A percentile compares a stretch with the other conserved stretches of the same genome.
Evolutionary conservation across 1,284 basidiomycete genomes (phyloP).

Genomic region (Trichosporon asahii): DNA sequence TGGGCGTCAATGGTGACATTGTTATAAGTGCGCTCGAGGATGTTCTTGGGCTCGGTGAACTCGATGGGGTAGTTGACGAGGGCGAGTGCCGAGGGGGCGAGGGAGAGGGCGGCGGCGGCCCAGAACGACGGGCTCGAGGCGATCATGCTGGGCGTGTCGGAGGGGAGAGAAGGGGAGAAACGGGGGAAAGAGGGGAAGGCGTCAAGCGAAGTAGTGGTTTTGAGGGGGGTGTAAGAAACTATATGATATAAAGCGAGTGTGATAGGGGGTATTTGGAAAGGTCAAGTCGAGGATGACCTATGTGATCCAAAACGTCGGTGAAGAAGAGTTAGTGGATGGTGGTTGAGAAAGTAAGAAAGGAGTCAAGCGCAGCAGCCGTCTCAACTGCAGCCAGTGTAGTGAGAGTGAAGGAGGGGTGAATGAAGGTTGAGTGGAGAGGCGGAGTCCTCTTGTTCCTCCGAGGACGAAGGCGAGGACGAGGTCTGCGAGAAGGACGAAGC

Average conservation of each 20-base stretch:
- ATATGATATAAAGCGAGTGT: not conserved
- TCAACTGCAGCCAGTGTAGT: not conserved
- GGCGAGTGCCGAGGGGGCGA: constrained; percentile 11
- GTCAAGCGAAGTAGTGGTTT: not conserved
- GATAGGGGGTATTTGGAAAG: not conserved
- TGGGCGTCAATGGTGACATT: constrained; percentile 14
- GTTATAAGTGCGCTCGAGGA: constrained; percentile 18
- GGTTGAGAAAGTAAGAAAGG: not conserved
- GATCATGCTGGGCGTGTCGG: not conserved
- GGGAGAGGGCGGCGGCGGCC: constrained; percentile 14
- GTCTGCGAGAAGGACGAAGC: not conserved
- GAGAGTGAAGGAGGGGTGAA: not conserved
- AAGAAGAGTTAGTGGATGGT: not conserved
- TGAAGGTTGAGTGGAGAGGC: not conserved
- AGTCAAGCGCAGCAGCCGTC: not conserved
- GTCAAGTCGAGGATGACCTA: not conserved
- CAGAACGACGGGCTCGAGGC: not conserved
- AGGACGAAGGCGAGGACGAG: not conserved
- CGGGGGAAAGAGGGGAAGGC: not conserved
- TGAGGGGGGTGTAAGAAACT: not conserved
- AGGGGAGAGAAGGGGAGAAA: too few species aligned
- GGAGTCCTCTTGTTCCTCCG: not conserved
- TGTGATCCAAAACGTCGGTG: not conserved
- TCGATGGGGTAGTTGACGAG: constrained; percentile 23
- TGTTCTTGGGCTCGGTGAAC: constrained; percentile 18